These are phyloP conservation scores for Syzygium malaccense DNA, from an alignment of 441 rosid genomes.

Conservation along the genomic window DNA sequence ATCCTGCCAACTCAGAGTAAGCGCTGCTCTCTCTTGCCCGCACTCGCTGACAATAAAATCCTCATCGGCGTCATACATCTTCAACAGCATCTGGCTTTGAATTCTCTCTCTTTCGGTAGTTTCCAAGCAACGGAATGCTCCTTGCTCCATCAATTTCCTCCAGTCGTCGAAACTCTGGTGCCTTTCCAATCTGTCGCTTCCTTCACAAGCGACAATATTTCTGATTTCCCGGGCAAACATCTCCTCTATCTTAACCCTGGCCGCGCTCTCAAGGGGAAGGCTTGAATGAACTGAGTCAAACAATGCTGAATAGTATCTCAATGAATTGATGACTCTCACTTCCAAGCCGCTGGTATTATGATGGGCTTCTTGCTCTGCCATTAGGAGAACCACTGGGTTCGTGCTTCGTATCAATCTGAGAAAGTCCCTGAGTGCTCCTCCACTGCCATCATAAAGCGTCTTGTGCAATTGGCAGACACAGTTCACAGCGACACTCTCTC, in stretches of 20 bases:
- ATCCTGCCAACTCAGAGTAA: slow-evolving; percentile 72
- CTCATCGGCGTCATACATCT: slow-evolving; percentile 47
- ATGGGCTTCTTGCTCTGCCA: slow-evolving; percentile 85
- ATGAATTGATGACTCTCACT: slow-evolving; percentile 56
- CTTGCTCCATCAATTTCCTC: slow-evolving; percentile 74
- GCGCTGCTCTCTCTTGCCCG: slow-evolving; percentile 34
- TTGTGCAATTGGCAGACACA: slow-evolving; percentile 82
- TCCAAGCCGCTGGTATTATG: slow-evolving; percentile 48
- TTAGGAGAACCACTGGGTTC: slow-evolving; percentile 46
- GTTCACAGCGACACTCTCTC: slow-evolving; percentile 71
- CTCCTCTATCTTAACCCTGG: slow-evolving; percentile 74
- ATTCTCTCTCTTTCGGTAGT: slow-evolving; percentile 64
- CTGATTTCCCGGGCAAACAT: slow-evolving; percentile 80
- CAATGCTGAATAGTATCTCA: slow-evolving; percentile 68
- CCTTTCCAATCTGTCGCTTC: slow-evolving; percentile 78
- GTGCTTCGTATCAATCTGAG: slow-evolving; percentile 74
- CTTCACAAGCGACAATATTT: slow-evolving; percentile 85
- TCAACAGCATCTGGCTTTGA: slow-evolving; percentile 80
- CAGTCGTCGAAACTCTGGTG: slow-evolving; percentile 63
- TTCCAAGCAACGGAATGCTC: slow-evolving; percentile 57
- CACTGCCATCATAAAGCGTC: slow-evolving; percentile 58
- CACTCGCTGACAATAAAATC: slow-evolving; percentile 37
- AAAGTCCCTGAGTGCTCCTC: slow-evolving; percentile 68
- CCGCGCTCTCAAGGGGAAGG: slow-evolving; percentile 59
- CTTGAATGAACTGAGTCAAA: slow-evolving; percentile 64